These are phyloP conservation scores for Citrus mangshanensis DNA, from an alignment of 345 rosid species.

Conservation along the genomic window DNA sequence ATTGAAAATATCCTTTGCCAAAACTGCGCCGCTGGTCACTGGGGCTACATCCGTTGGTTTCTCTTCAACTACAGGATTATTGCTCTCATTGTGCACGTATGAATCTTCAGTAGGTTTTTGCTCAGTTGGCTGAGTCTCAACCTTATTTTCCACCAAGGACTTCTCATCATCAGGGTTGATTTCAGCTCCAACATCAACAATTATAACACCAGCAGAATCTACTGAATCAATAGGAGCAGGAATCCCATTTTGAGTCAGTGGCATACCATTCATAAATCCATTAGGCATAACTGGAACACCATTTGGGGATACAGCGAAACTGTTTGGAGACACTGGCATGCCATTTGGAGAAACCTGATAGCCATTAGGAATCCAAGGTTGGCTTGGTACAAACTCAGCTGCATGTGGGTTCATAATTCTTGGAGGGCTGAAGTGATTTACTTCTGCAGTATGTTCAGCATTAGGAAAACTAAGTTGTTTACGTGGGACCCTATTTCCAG, in stretches of 20 bases:
- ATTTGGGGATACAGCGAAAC: constrained; percentile 49
- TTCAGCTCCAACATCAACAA: constrained; percentile 35
- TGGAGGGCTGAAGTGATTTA: constrained; percentile 54
- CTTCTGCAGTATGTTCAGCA: constrained; percentile 55
- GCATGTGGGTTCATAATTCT: constrained; percentile 99
- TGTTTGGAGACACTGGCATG: constrained; percentile 49
- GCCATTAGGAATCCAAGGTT: constrained; percentile 85
- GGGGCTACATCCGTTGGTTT: constrained; percentile 19
- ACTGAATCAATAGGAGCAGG: constrained; percentile 29
- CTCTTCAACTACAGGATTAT: constrained; percentile 29
- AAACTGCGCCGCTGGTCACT: constrained; percentile 19
- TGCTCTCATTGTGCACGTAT: constrained; percentile 29
- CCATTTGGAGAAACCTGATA: constrained; percentile 68
- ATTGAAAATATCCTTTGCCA: constrained; percentile 32
- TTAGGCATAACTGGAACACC: constrained; percentile 49
- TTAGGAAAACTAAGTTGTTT: constrained; percentile 62
- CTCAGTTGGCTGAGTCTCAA: constrained; percentile 34
- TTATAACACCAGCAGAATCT: constrained; percentile 33
- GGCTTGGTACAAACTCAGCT: constrained; percentile 84
- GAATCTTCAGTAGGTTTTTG: constrained; percentile 27
- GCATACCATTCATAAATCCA: constrained; percentile 38
- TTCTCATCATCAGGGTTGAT: constrained; percentile 42
- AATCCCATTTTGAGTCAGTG: constrained; percentile 51
- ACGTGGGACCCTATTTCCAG: constrained; percentile 65
- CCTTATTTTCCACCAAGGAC: constrained; percentile 34